Percentiles rank a stretch among this genome's conserved stretches.
These are phyloP conservation scores for Quercus glauca DNA, from an alignment of 306 rosid species.

Conservation along the genomic window DNA sequence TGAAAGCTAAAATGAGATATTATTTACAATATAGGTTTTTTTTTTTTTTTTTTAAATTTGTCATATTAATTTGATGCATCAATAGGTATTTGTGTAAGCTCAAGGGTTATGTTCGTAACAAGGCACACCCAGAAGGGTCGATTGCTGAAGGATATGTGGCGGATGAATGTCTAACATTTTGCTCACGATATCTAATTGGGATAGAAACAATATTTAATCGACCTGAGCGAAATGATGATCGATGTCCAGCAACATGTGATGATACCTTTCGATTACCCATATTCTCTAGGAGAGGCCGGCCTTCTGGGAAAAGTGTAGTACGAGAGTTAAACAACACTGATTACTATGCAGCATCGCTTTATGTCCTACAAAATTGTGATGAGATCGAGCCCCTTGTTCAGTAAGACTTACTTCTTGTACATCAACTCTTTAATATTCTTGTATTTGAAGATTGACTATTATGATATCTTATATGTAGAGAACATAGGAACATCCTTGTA, in stretches of 20 bases:
- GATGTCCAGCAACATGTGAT: neutral
- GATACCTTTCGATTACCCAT: neutral
- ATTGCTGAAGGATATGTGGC: neutral
- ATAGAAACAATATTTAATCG: neutral
- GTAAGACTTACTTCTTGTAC: neutral
- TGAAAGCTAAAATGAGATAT: neutral
- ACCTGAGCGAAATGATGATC: neutral
- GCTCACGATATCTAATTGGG: neutral
- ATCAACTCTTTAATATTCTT: neutral
- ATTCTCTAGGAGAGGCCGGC: neutral
- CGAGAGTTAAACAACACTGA: neutral
- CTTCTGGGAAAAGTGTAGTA: too few relatives aligned
- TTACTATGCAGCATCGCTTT: neutral
- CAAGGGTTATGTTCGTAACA: neutral
- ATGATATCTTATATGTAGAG: neutral
- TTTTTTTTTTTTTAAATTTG: too few relatives aligned
- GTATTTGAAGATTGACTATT: neutral
- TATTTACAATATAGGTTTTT: too few relatives aligned
- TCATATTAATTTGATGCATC: neutral
- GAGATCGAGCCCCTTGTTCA: neutral
- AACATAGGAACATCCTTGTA: too few relatives aligned
- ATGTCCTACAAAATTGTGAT: neutral
- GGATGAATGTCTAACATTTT: neutral
- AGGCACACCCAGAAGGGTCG: neutral
- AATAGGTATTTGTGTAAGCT: neutral